Base-by-base conservation (phyloP, 2,329 filamentous ascomycete species). In the Coniochaeta ligniaria region DNA sequence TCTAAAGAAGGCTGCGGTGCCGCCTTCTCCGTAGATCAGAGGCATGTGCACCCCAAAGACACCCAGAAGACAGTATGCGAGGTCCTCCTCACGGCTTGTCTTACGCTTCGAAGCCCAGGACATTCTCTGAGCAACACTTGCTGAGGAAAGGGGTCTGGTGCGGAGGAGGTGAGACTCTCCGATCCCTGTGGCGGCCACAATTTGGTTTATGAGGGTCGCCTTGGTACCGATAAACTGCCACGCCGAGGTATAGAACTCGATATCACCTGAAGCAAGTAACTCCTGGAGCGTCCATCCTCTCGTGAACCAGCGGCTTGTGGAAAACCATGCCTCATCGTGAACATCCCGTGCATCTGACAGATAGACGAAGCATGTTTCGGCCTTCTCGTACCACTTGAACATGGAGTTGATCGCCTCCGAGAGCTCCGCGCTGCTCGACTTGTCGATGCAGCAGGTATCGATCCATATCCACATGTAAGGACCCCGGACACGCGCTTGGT, bases 51-150 rank as follows among this genome's bases (percentile, higher is more conserved):
- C 59, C 26, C 55, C 57, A 28, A 63, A 62, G 11, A 63, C 26
- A 5, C 62, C 62, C 14, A 63, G 33, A 16, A 63, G 50, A 35
- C 62, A 62, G 45, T 63, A 63, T 20, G 62, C 62, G 31, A 58
- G 41, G 47, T 63, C 62, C 36, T 63, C 62, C 6, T 26, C 16
- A 12, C 60, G 31, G 3, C 47, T 63, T 2, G 60, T 60, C 5
- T 6, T 38, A 5, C 62, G 47, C 20, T 26, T 47, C 6, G 60
- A 47, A 2, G 62, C 60, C 62, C 62, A 63, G 11, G 59, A 47
- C 43, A 47, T 47, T 26, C 22, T 47, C 43, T 47, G 20, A 26
- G 43, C 43, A 5, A 47, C 43, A 26, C 43, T 47, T 47, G 38
- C 38, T 5, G 16, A 3, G 17, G 17, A 41, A 41, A 41, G 17